Conservation (phyloP, 2,329 filamentous ascomycete genomes). For the Bipolaris gigantea region DNA sequence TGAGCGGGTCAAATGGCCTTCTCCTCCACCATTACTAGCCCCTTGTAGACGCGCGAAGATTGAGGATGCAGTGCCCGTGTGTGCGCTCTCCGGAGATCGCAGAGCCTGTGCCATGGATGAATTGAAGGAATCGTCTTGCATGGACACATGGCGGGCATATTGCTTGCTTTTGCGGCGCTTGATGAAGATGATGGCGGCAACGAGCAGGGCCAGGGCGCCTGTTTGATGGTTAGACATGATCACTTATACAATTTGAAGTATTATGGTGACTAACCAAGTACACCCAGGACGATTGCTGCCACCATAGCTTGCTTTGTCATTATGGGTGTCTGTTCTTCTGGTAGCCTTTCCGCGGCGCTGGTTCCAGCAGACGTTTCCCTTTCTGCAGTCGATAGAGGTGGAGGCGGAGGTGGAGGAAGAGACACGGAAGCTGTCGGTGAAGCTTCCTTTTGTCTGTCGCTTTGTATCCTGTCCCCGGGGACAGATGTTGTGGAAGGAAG, state of each 20-base stretch:
- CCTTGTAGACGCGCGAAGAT: constrained; percentile 15
- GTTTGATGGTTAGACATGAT: constrained; percentile 1
- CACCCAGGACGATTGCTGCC: constrained; percentile 35
- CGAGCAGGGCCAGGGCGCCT: constrained; percentile 35
- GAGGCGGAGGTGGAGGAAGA: neutral
- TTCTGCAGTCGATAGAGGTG: neutral
- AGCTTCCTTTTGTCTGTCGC: neutral
- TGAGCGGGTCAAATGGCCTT: constrained; percentile 25
- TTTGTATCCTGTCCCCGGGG: constrained; percentile 1
- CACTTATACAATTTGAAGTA: neutral
- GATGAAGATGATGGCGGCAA: constrained; percentile 26
- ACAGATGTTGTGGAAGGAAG: constrained; percentile 5
- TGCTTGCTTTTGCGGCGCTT: constrained; percentile 28
- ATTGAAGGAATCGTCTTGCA: constrained; percentile 32
- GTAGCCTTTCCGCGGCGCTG: neutral
- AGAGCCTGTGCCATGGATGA: constrained; percentile 28
- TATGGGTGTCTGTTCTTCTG: constrained; percentile 11
- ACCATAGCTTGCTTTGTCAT: constrained; percentile 37
- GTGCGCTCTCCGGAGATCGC: constrained; percentile 26
- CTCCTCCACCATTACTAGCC: neutral
- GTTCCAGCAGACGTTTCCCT: neutral
- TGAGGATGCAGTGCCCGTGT: constrained; percentile 15
- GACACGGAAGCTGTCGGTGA: neutral
- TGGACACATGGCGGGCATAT: constrained; percentile 17
- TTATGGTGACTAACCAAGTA: constrained; percentile 28